Percentiles rank a stretch among this genome's conserved stretches.
Evolutionary conservation across 2,329 filamentous ascomycete species (phyloP).

Genomic region (Aspergillus sp.): DNA sequence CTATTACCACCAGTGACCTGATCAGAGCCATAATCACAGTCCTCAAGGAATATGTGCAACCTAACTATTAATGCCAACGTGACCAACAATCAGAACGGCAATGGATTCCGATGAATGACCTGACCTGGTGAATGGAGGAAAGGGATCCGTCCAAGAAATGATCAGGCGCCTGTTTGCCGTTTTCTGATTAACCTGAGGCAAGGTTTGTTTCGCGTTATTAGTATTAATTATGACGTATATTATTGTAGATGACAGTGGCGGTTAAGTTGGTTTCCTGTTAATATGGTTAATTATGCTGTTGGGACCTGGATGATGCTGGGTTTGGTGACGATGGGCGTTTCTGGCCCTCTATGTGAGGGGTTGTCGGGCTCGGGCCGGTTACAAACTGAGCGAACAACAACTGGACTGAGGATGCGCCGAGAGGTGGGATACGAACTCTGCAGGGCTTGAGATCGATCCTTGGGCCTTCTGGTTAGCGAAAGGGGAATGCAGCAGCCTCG

Average conservation of each 20-base stretch:
- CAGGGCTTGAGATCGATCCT: no score
- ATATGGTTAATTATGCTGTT: background rate
- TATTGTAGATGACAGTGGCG: background rate
- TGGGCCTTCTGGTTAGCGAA: no score
- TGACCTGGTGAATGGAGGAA: no score
- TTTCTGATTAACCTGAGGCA: background rate
- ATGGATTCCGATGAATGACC: no score
- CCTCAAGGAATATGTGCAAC: no score
- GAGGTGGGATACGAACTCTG: no score
- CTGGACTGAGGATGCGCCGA: no score
- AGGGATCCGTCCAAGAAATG: background rate
- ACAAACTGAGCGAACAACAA: no score
- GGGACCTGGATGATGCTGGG: background rate
- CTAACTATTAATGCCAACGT: no score
- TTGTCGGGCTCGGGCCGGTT: background rate
- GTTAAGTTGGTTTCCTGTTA: background rate
- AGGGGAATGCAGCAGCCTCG: no score
- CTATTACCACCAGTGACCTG: background rate
- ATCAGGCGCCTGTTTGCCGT: background rate
- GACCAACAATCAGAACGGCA: no score
- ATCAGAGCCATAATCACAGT: no score
- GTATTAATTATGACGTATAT: background rate
- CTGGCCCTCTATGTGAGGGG: background rate
- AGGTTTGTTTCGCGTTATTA: background rate
- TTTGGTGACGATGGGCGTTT: background rate